Evolutionary conservation across 192 early-diverging fungal genomes (phyloP).

Genomic region (Linnemannia hyalina): DNA sequence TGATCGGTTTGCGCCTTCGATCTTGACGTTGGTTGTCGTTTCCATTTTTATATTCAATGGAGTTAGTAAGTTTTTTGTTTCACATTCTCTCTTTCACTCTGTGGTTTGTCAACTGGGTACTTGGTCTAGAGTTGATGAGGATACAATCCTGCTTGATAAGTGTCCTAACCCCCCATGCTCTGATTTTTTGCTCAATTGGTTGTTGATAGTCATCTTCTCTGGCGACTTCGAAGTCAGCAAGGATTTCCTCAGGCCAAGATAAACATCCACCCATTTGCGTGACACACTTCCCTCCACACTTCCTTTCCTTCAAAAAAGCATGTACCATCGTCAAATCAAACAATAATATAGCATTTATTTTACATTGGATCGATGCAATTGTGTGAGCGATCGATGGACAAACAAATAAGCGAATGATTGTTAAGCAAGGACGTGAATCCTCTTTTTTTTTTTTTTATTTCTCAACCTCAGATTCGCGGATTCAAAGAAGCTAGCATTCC

Average conservation of each 20-base stretch:
- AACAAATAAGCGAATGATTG: background rate
- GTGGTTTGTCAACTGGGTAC: background rate
- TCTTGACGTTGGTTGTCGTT: background rate
- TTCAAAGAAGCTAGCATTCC: too few species aligned
- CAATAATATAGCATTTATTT: too few species aligned
- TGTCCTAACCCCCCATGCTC: background rate
- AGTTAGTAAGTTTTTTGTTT: background rate
- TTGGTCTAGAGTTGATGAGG: background rate
- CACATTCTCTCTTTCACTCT: background rate
- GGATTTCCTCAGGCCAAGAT: background rate
- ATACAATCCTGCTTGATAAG: background rate
- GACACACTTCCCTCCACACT: background rate
- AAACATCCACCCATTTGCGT: background rate
- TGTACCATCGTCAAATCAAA: background rate
- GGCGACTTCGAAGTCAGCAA: slow-evolving; percentile 18
- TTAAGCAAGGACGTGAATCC: background rate
- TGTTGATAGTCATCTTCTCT: slow-evolving; percentile 4
- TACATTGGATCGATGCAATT: too few species aligned
- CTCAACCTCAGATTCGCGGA: too few species aligned
- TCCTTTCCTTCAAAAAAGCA: background rate
- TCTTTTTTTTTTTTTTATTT: too few species aligned
- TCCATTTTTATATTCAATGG: background rate
- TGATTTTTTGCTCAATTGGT: background rate
- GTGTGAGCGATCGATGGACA: too few species aligned
- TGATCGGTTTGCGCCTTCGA: slow-evolving; percentile 14